Base-by-base conservation (phyloP, 257 asterid species). In the Rehmannia glutinosa region DNA sequence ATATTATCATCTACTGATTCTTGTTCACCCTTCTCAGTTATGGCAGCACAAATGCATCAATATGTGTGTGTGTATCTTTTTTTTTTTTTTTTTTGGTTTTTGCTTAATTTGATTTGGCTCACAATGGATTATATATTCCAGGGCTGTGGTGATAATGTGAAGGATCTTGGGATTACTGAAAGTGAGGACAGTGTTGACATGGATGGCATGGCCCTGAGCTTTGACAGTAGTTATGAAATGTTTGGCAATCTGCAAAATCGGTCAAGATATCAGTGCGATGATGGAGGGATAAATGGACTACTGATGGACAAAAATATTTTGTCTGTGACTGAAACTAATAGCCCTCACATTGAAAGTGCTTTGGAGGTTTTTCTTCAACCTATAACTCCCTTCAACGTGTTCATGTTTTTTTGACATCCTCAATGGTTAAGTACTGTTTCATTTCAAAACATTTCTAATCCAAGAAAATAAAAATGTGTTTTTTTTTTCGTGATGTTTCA, bases 261-360 rank as follows among this genome's bases (percentile, higher is more conserved):
- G 61, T 72, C 80, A 17, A 75, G 68, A 73, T 78, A 71, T 72
- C 72, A 69, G 35, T 68, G 82, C 63, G 80, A 73, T 6, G 86
- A 84, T 62, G 83, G 73, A 64, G 81, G 75, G 15, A 55, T 79
- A 3, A 73, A 46, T 53, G 62, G 78, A 36, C 11, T 78, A 11
- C 45, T 79, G 15, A 57, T 78, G 64, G 89, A 83, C 46, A 81
- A 84, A 62, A 86, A 81, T n/a, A n/a, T n/a, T 71, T 55, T 72
- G 60, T 72, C 95, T 0, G 74, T 73, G 66, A 60, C 82, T 3
- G 91, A 82, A 59, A 81, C 97, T 21, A 86, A 66, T 69, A 80
- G 75, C 73, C 24, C 69, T 13, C 85, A 53, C 51, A 65, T 79
- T 4, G 93, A 85, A 43, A 83, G 42, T 45, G 51, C 86, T 21